Base-by-base conservation (phyloP, 306 rosid genomes). In the Cucumis hystrix region DNA sequence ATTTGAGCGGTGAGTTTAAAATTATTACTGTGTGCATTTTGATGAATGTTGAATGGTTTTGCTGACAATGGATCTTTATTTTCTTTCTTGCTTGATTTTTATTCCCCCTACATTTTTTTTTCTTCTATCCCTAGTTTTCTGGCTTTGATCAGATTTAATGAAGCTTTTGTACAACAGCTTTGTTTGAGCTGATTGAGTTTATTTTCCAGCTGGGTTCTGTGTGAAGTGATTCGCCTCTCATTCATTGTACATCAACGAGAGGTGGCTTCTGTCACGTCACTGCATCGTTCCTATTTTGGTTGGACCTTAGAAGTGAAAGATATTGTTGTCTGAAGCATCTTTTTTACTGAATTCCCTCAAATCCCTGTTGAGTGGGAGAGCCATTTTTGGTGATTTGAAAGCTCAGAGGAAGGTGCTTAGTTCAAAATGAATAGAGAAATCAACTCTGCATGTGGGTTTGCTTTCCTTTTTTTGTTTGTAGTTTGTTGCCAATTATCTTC, bases 231-330 rank as follows among this genome's bases (percentile, higher is more conserved):
- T 64, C 52, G 76, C 76, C 78, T 54, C 74, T 73, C 57, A 10
- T 56, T 74, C 62, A 54, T 4, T 49, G 8, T 41, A 47, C 58
- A 71, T 1, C 76, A 72, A 17, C 15, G 30, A 51, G 61, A 49
- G 77, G 17, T 49, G 60, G 77, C 45, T 72, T 69, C 62, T 63
- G 84, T 76, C 80, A 10, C 68, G 63, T 78, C 83, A 63, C 49
- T 84, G 87, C 83, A 83, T 85, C 78, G 81, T 79, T 88, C 81
- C 78, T 65, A 61, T 86, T 77, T 82, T 83, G 80, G 82, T 81
- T 67, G 88, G 81, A 82, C 57, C 43, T 79, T 67, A 85, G 80
- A 83, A 61, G 39, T 55, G 83, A 91, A 86, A 77, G 63, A 60
- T 68, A 39, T 54, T 82, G 80, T 87, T 54, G 83, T 84, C 87